Evolutionary conservation across 257 asterid species (phyloP).

Genomic region (Salvia miltiorrhiza): DNA sequence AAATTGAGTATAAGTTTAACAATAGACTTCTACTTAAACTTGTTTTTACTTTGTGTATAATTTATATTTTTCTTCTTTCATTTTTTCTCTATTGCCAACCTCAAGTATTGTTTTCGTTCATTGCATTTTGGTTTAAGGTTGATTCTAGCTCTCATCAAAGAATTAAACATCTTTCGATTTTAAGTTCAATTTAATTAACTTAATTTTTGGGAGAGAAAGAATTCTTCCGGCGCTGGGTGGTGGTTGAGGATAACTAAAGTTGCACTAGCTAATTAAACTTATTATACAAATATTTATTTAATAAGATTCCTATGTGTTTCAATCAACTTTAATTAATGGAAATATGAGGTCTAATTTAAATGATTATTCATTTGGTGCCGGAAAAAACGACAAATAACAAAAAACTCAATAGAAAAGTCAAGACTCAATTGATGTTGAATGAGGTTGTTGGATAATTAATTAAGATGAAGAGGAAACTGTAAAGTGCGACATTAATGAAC

Average conservation of each 20-base stretch:
- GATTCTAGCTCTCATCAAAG: too few species aligned
- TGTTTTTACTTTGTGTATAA: too few species aligned
- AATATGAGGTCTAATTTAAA: background rate
- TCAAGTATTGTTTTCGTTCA: too few species aligned
- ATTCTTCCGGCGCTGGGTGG: background rate
- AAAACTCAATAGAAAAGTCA: background rate
- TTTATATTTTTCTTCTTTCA: too few species aligned
- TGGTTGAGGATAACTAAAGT: background rate
- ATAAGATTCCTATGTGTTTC: background rate
- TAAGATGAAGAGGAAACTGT: background rate
- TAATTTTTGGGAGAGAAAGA: too few species aligned
- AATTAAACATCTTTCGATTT: too few species aligned
- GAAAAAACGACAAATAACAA: background rate
- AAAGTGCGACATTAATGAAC: background rate
- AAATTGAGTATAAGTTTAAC: too few species aligned
- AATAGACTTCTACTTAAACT: too few species aligned
- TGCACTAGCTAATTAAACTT: background rate
- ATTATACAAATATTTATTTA: background rate
- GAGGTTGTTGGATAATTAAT: background rate
- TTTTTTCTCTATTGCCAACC: too few species aligned
- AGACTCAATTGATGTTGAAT: background rate
- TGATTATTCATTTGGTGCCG: background rate
- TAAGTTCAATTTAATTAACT: too few species aligned
- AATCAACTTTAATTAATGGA: background rate
- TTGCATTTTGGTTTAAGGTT: too few species aligned